A percentile compares a stretch with the other conserved stretches of the same genome.
phyloP scores from a whole-genome alignment of 2,329 filamentous ascomycete species.

The Cryoendolithus antarcticus region DNA sequence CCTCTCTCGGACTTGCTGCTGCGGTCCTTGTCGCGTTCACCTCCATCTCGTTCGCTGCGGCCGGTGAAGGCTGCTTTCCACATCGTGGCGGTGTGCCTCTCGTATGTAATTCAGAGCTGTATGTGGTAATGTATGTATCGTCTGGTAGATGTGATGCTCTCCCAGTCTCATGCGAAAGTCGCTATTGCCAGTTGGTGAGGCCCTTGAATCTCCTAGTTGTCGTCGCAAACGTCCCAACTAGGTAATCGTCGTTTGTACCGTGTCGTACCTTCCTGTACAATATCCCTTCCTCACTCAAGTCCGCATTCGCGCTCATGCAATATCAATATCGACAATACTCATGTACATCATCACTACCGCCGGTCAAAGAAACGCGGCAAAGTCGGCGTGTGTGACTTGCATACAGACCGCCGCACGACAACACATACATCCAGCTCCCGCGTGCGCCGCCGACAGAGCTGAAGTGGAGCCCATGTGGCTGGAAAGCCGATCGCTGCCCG shows the following conservation, averaged over 20 bases:
- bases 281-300: background rate
- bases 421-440: too few species aligned
- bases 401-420: too few species aligned
- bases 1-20: conserved; percentile 13
- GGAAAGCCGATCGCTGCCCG: too few species aligned
- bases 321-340: too few species aligned
- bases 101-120: too few species aligned
- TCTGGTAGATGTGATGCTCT: conserved; percentile 1
- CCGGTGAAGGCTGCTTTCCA: conserved; percentile 25
- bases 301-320: too few species aligned
- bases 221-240: conserved; percentile 1
- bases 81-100: conserved; percentile 10
- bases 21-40: conserved; percentile 5
- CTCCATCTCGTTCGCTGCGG: conserved; percentile 18
- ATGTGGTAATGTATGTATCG: background rate
- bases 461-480: too few species aligned
- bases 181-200: background rate
- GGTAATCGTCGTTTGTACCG: conserved; percentile 2
- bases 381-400: too few species aligned
- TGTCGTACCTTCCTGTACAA: conserved; percentile 3
- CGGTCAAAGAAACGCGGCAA: too few species aligned
- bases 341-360: too few species aligned
- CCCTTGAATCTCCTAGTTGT: background rate
- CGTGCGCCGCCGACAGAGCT: too few species aligned
- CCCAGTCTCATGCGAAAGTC: background rate